Conservation (phyloP, 768 basidiomycete genomes). For the Boletus rufocinnamomeus region DNA sequence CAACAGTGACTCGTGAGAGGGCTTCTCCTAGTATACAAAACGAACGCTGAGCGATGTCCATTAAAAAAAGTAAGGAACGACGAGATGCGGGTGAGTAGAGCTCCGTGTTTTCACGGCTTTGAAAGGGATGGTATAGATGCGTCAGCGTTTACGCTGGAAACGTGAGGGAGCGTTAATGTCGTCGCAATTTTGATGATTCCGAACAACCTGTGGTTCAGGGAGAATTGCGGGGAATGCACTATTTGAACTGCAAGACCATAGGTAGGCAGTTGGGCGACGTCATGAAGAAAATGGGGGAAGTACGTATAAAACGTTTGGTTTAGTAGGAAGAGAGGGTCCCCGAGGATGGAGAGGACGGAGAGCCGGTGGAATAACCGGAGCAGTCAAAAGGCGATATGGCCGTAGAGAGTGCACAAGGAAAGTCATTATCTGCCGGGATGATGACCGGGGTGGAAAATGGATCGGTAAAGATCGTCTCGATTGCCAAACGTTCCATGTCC, state of each 20-base stretch:
- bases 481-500: conserved; percentile 21
- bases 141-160: background rate
- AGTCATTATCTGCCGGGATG: background rate
- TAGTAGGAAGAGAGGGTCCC: conserved; percentile 8
- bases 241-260: background rate
- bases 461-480: conserved; percentile 26
- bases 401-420: background rate
- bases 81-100: background rate
- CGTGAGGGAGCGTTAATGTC: conserved; percentile 7
- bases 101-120: conserved; percentile 2
- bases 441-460: conserved; percentile 20
- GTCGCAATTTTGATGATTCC: background rate
- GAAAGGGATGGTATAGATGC: background rate
- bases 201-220: background rate
- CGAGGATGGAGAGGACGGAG: conserved; percentile 18
- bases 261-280: background rate
- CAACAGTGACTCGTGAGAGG: background rate
- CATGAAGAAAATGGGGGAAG: background rate
- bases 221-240: background rate
- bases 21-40: conserved; percentile 6
- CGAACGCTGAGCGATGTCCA: conserved; percentile 15
- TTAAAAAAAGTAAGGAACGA: background rate
- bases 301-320: background rate
- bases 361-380: conserved; percentile 10
- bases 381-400: conserved; percentile 27